Base-by-base conservation (phyloP, 176 grass and related monocot species). In the Juncus effusus region DNA sequence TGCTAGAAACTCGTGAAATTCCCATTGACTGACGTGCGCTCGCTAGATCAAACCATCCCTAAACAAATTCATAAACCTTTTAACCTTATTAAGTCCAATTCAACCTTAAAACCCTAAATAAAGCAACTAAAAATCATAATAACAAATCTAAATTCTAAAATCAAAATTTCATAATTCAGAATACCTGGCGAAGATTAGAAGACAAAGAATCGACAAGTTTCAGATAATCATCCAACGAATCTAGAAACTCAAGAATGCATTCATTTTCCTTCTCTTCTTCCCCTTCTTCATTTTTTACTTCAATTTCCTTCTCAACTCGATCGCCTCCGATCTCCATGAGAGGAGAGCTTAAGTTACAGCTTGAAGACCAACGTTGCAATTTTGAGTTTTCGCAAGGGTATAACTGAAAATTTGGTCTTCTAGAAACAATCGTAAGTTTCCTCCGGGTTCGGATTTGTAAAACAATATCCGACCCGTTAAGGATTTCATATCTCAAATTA, bases 41-140 rank as follows among this genome's bases (percentile, higher is more conserved):
- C 19, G 87, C 92, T 61, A 96, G 61, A 76, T 96, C 92, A 16
- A 96, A 70, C 92, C 92, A 96, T n/a, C 92, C 92, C 92, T 93
- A 51, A 7, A 60, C 2, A 47, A 47, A 47, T 47, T 47, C 6
- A 47, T 6, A 5, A 47, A 47, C 9, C 9, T 47, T 5, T 5
- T 6, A 6, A 9, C 9, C 0, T 47, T 47, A 47, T 47, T 9
- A 47, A 9, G 44, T 9, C 44, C 44, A 47, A 47, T 47, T 47
- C 44, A 47, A 6, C 44, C 44, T 47, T 47, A 5, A 47, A 47
- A 47, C 44, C 9, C 44, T 47, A 47, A 57, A 57, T 16, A 61
- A 12, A 40, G 39, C 60, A 62, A 62, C 40, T 62, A 5, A 42
- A 62, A 38, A 62, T 12, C 35, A 12, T 5, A 13, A 40, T 14